Evolutionary conservation across 2,329 filamentous ascomycete species (phyloP).

Genomic region (Fusarium cyanostomum): DNA sequence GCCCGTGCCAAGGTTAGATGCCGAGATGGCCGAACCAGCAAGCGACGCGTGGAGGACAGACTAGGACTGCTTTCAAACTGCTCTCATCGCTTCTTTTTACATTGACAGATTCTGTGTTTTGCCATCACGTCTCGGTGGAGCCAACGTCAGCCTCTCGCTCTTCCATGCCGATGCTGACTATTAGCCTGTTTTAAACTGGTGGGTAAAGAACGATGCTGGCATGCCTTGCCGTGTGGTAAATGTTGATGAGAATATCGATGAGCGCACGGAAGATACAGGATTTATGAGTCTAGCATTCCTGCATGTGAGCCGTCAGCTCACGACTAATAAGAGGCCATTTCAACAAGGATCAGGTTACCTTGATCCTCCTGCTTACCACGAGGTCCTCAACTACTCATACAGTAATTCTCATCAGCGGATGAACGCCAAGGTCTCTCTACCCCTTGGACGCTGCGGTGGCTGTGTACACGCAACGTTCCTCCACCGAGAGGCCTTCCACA

Average conservation of each 20-base stretch:
- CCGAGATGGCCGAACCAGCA: slow-evolving; percentile 14
- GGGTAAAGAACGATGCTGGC: slow-evolving; percentile 1
- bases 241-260: neutral
- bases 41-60: slow-evolving; percentile 19
- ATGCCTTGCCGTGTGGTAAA: neutral
- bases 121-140: slow-evolving; percentile 5
- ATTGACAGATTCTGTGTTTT: neutral
- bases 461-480: slow-evolving; percentile 8
- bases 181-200: slow-evolving; percentile 1
- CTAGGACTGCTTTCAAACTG: neutral
- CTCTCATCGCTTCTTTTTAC: neutral
- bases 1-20: slow-evolving; percentile 1
- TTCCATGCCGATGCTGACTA: neutral
- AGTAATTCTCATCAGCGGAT: no score
- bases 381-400: neutral
- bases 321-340: slow-evolving; percentile 3
- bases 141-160: neutral
- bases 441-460: neutral
- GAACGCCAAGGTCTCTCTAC: neutral
- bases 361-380: slow-evolving; percentile 3
- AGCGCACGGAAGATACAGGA: neutral
- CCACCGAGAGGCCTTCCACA: neutral
- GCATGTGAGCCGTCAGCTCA: neutral
- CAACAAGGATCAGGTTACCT: slow-evolving; percentile 1
- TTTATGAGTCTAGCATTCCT: neutral